Percentiles rank a stretch among this genome's conserved stretches.
Conservation (phyloP, 441 rosid genomes). For the Populus hybrid region DNA sequence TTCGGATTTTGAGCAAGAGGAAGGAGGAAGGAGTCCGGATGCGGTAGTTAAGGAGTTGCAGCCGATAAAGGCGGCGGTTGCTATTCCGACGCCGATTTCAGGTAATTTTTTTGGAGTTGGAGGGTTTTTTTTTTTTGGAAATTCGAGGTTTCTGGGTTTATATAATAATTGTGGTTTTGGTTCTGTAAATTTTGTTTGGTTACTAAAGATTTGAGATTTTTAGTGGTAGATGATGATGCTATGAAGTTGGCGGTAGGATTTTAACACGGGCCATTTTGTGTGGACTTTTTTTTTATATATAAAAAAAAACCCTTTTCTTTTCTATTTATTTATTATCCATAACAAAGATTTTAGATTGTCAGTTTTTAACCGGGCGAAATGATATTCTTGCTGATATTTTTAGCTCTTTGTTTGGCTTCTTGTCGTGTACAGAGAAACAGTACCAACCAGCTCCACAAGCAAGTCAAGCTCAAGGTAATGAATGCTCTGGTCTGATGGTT, state of each 20-base stretch:
- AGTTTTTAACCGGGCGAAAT: neutral
- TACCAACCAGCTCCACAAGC: slow-evolving; percentile 34
- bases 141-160: neutral
- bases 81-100: slow-evolving; percentile 43
- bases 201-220: neutral
- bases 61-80: slow-evolving; percentile 20
- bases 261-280: neutral
- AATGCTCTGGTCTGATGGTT: slow-evolving; percentile 3
- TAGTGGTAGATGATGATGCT: neutral
- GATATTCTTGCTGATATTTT: neutral
- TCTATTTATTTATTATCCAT: neutral
- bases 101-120: slow-evolving; percentile 31
- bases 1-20: slow-evolving; percentile 74
- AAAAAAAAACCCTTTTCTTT: too few species aligned
- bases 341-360: neutral
- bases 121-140: neutral
- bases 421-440: slow-evolving; percentile 45
- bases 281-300: neutral
- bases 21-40: slow-evolving; percentile 44
- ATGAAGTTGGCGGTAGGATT: slow-evolving; percentile 7
- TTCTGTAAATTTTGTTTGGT: neutral
- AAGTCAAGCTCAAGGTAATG: slow-evolving; percentile 43
- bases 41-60: slow-evolving; percentile 20
- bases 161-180: slow-evolving; percentile 4
- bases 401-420: slow-evolving; percentile 5